phyloP scores from a whole-genome alignment of 805 yeast species.

The Torulaspora indica region DNA sequence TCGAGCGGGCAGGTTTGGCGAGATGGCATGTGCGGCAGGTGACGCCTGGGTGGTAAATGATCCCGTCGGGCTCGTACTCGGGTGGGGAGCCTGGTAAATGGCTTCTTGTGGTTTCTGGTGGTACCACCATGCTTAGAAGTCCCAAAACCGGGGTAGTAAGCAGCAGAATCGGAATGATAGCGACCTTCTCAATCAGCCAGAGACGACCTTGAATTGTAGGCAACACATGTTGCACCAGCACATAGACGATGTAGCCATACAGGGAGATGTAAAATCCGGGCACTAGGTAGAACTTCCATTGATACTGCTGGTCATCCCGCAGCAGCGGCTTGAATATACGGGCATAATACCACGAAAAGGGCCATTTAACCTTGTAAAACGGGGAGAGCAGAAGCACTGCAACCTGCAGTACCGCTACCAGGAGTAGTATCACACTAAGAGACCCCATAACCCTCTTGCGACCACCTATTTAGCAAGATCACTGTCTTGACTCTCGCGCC shows the following conservation, averaged over 20 bases:
- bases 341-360: constrained; percentile 27
- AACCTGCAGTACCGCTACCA: constrained; percentile 15
- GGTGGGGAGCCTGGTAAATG: constrained; percentile 4
- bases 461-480: background rate
- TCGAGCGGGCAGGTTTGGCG: constrained; percentile 65
- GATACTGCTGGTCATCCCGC: constrained; percentile 20
- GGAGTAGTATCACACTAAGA: constrained; percentile 6
- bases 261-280: constrained; percentile 30
- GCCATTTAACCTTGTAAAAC: constrained; percentile 15
- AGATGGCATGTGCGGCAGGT: constrained; percentile 56
- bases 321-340: constrained; percentile 27
- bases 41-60: constrained; percentile 48
- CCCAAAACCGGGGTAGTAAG: constrained; percentile 21
- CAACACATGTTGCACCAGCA: constrained; percentile 18
- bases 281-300: constrained; percentile 30
- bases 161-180: constrained; percentile 25
- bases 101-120: constrained; percentile 16
- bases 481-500: background rate
- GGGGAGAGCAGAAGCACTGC: constrained; percentile 30
- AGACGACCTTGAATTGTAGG: constrained; percentile 15
- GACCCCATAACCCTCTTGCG: constrained; percentile 1
- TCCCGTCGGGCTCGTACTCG: constrained; percentile 42
- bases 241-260: constrained; percentile 20
- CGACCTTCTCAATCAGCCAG: constrained; percentile 16
- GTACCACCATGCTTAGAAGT: constrained; percentile 18